Conservation (phyloP, 345 rosid species). For the Lumnitzera littorea region DNA sequence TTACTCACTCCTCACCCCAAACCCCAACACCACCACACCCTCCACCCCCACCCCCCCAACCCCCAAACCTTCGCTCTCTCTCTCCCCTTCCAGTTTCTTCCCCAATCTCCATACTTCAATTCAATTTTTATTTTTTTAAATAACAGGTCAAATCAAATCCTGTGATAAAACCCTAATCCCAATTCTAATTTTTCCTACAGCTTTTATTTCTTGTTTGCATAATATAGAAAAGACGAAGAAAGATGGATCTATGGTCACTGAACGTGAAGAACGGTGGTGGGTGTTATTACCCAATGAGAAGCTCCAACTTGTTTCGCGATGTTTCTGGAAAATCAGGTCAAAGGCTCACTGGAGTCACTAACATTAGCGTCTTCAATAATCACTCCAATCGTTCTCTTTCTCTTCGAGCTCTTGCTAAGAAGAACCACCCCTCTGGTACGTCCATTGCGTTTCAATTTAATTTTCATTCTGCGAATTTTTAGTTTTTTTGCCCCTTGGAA, state of each 20-base stretch:
- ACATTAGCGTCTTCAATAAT: conserved; percentile 8
- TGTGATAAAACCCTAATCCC: too few relatives aligned
- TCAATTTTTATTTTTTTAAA: too few relatives aligned
- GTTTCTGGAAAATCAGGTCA: neutral
- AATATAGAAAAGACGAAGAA: too few relatives aligned
- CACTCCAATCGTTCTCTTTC: conserved; percentile 1
- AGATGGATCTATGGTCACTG: conserved; percentile 47
- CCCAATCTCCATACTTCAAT: neutral
- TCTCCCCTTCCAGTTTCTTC: neutral
- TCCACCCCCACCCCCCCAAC: too few relatives aligned
- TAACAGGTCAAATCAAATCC: too few relatives aligned
- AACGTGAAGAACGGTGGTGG: conserved; percentile 28
- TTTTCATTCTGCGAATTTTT: neutral
- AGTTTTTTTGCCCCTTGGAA: neutral
- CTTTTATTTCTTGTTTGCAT: too few relatives aligned
- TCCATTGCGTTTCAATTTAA: neutral
- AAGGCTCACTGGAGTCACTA: conserved; percentile 5
- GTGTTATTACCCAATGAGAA: conserved; percentile 20
- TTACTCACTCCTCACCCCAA: neutral
- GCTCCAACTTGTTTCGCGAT: conserved; percentile 10
- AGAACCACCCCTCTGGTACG: conserved; percentile 6
- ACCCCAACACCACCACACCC: too few relatives aligned
- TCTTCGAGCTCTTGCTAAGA: conserved; percentile 14
- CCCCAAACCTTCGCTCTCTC: neutral
- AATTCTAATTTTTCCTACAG: too few relatives aligned